A percentile compares a stretch with the other conserved stretches of the same genome.
Evolutionary conservation across 2,329 filamentous ascomycete species (phyloP).

Genomic region (Fusarium multiceps): DNA sequence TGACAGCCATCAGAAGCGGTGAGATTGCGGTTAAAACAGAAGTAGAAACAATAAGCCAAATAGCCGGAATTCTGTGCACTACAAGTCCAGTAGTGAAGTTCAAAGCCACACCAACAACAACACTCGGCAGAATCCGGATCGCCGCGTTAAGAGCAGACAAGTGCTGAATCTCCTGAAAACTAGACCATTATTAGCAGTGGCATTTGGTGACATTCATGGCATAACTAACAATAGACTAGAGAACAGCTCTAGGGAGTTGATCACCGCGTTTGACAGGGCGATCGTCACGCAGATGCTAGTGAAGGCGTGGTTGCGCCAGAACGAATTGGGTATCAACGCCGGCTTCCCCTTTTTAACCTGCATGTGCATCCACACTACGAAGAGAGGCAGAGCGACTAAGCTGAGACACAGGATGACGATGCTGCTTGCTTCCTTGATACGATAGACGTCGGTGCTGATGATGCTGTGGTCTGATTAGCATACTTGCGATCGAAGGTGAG

Average conservation of each 20-base stretch:
- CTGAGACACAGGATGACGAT: conserved; percentile 60
- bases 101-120: conserved; percentile 56
- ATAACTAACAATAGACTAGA: conserved; percentile 59
- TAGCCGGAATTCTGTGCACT: conserved; percentile 55
- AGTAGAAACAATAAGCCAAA: conserved; percentile 54
- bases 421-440: conserved; percentile 56
- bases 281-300: conserved; percentile 65
- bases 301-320: conserved; percentile 70
- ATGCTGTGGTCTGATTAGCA: conserved; percentile 35
- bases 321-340: conserved; percentile 70
- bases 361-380: conserved; percentile 65
- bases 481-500: background rate
- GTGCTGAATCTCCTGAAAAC: conserved; percentile 63
- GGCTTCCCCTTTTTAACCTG: conserved; percentile 59
- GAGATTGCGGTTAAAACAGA: conserved; percentile 57
- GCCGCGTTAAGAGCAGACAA: conserved; percentile 58
- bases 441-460: conserved; percentile 53
- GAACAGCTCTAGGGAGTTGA: conserved; percentile 61
- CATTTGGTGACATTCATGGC: background rate
- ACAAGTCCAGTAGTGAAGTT: conserved; percentile 59
- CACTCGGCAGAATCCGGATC: conserved; percentile 56
- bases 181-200: conserved; percentile 32
- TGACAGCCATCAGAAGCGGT: conserved; percentile 67
- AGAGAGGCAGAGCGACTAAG: conserved; percentile 57
- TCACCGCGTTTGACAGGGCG: conserved; percentile 57